Evolutionary conservation across 2,329 filamentous ascomycete genomes (phyloP), one percentile per base, ranked within the genome.

Genomic region (Colletotrichum noveboracense): DNA sequence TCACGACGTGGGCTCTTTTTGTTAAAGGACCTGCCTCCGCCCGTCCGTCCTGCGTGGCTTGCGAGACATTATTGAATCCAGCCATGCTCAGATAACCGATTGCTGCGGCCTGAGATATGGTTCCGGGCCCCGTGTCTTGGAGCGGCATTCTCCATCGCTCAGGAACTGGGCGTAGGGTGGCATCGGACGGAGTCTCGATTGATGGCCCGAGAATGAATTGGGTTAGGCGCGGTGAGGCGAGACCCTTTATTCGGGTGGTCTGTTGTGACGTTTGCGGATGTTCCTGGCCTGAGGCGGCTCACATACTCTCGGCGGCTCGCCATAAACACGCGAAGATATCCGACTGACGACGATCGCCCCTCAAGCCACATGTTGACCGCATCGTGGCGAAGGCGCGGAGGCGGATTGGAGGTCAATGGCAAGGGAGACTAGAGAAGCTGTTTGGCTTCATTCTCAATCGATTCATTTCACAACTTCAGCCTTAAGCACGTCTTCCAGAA

Each of bases 381-480:
- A 13, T 21, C n/a, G 43, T 13, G 43, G 43, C 43, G 43, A 13
- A 13, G 43, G 1, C 1, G 3, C 12, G n/a, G n/a, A 13, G 43
- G n/a, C n/a, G 21, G 43, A 52, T 52, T 52, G 10, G n/a, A 0
- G 43, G 43, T 48, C 43, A 48, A 52, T 13, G 43, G 43, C 3
- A 52, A 13, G n/a, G n/a, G 43, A 13, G 43, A 0, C 38, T 21
- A 21, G n/a, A 1, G 6, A 21, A 0, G n/a, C 43, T 52, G 6
- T 7, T 21, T 52, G 18, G 43, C 43, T 52, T 52, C 43, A 52
- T 52, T 13, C n/a, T 13, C 4, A 3, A 2, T 21, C 3, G 6
- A 21, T 52, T 52, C n/a, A n/a, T 3, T 21, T 2, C 12, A 7
- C 43, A 9, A 52, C 0, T 52, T 52, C n/a, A 52, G 43, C 10